Evolutionary conservation across 345 rosid species (phyloP).

Genomic region (Salix viminalis): DNA sequence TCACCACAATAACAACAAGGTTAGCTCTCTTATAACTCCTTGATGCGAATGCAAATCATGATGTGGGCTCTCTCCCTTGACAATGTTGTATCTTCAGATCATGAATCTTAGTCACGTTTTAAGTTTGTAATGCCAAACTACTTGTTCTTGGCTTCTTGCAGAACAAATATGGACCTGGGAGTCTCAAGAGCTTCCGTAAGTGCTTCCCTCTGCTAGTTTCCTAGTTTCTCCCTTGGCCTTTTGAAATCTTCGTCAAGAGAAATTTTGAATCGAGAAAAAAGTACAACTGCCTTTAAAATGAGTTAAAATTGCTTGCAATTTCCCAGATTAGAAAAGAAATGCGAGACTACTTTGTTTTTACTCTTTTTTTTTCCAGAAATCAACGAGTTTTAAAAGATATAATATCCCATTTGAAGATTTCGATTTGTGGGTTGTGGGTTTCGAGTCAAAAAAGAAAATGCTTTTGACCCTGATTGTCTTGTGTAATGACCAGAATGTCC

Average conservation of each 20-base stretch:
- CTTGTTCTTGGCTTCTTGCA: slow-evolving; percentile 21
- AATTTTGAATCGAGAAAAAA: too few species aligned
- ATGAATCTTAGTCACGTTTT: neutral
- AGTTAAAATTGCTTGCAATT: too few species aligned
- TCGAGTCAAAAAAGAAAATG: too few species aligned
- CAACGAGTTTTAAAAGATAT: too few species aligned
- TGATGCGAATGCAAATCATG: neutral
- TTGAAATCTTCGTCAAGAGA: too few species aligned
- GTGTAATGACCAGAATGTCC: slow-evolving; percentile 58
- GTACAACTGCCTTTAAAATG: too few species aligned
- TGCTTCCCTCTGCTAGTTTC: neutral
- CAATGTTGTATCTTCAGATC: neutral
- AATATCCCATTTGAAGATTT: too few species aligned
- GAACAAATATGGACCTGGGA: slow-evolving; percentile 43
- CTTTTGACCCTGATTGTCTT: too few species aligned
- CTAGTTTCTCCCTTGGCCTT: neutral
- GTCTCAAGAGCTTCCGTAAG: slow-evolving; percentile 48
- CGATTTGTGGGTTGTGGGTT: neutral
- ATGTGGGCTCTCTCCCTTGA: neutral
- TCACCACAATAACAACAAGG: slow-evolving; percentile 31
- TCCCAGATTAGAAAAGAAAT: too few species aligned
- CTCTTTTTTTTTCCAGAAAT: too few species aligned
- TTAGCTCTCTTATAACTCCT: neutral
- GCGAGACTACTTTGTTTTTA: too few species aligned
- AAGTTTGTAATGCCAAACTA: neutral